Conservation (phyloP, 2,329 filamentous ascomycete genomes). For the Camillea tinctor region DNA sequence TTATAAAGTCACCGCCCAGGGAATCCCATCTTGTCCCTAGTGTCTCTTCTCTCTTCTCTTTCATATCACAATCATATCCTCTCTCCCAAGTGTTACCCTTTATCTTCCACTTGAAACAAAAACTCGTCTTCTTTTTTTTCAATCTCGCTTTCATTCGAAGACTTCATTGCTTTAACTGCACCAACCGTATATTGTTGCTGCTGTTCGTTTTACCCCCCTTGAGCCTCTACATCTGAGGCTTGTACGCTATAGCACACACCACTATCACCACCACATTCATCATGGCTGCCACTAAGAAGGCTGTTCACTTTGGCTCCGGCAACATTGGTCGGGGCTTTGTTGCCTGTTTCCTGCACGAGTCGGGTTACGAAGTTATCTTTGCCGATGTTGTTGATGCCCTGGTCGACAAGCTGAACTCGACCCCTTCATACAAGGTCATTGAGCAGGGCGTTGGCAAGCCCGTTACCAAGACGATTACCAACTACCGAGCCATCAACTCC, state of each 20-base stretch:
- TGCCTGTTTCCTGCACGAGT: conserved; percentile 89
- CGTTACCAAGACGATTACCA: conserved; percentile 78
- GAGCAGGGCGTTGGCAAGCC: conserved; percentile 80
- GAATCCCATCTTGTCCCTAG: background rate
- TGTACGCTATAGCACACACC: background rate
- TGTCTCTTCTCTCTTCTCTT: background rate
- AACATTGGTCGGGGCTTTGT: conserved; percentile 87
- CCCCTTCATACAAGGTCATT: conserved; percentile 82
- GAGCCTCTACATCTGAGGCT: background rate
- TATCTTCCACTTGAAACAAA: conserved; percentile 13
- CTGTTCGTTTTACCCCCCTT: background rate
- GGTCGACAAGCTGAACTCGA: conserved; percentile 75
- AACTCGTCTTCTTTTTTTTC: conserved; percentile 5
- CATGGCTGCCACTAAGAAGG: conserved; percentile 57
- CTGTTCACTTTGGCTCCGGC: conserved; percentile 82
- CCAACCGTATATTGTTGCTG: background rate
- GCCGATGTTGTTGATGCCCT: conserved; percentile 86
- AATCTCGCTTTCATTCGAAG: conserved; percentile 1
- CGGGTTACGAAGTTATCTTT: conserved; percentile 94
- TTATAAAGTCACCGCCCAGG: background rate
- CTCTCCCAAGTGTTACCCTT: conserved; percentile 1
- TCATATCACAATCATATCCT: background rate
- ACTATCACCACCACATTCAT: conserved; percentile 22
- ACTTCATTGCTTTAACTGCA: background rate
- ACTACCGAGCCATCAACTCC: conserved; percentile 97